Conservation (phyloP, 1,139 yeast genomes). For the Pichia sp. region DNA sequence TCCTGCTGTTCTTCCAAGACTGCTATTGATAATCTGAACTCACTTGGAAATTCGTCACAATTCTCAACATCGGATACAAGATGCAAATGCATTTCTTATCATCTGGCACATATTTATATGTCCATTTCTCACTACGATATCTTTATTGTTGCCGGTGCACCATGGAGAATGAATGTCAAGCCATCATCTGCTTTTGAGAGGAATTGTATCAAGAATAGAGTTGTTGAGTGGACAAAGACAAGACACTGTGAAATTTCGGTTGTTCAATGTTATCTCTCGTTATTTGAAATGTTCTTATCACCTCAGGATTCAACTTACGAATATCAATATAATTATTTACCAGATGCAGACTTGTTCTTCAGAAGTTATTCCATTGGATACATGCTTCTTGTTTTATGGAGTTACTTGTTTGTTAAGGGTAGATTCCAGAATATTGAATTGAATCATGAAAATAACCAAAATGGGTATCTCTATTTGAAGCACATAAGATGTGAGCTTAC, state of each 20-base stretch:
- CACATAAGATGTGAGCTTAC: conserved; percentile 35
- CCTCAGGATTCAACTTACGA: conserved; percentile 36
- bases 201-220: conserved; percentile 43
- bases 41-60: conserved; percentile 23
- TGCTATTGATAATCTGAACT: conserved; percentile 29
- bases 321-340: conserved; percentile 25
- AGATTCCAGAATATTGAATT: conserved; percentile 3
- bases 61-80: conserved; percentile 32
- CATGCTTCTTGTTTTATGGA: conserved; percentile 45
- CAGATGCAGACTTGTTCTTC: conserved; percentile 27
- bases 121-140: conserved; percentile 70
- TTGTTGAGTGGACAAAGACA: conserved; percentile 45
- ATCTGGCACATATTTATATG: conserved; percentile 66
- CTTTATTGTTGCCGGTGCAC: conserved; percentile 75
- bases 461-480: conserved; percentile 35
- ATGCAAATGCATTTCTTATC: conserved; percentile 56
- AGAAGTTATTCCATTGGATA: conserved; percentile 38
- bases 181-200: conserved; percentile 45
- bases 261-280: conserved; percentile 54
- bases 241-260: conserved; percentile 40
- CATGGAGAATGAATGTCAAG: conserved; percentile 71
- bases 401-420: conserved; percentile 32
- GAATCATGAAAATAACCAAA: conserved; percentile 16
- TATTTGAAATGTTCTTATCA: conserved; percentile 55
- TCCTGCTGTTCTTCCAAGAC: conserved; percentile 28